These are phyloP conservation scores for Colletotrichum agaves DNA, from an alignment of 2,329 filamentous ascomycete genomes.

Conservation along the genomic window DNA sequence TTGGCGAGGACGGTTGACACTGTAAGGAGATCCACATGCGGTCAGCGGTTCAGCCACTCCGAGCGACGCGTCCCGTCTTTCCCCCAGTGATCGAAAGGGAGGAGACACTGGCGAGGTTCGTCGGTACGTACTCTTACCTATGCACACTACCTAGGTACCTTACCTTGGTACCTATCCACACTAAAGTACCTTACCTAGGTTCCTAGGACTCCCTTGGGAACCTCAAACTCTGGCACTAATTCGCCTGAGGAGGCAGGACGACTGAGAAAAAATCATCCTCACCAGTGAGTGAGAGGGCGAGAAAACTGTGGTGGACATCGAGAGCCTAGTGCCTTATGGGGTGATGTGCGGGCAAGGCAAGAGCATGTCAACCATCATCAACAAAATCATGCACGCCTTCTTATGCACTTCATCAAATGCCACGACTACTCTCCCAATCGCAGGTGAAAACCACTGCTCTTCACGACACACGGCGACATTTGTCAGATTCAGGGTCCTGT, in stretches of 20 bases:
- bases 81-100: constrained; percentile 36
- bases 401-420: background rate
- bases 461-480: background rate
- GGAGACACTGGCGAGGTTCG: background rate
- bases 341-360: constrained; percentile 2
- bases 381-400: background rate
- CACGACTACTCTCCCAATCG: background rate
- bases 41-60: constrained; percentile 3
- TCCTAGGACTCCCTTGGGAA: constrained; percentile 16
- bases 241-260: constrained; percentile 4
- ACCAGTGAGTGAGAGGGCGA: too few species aligned
- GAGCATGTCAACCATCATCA: background rate
- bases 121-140: too few species aligned
- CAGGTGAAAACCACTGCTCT: background rate
- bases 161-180: too few species aligned
- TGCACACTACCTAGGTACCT: too few species aligned
- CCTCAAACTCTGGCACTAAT: constrained; percentile 34
- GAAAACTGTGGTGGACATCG: background rate
- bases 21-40: background rate
- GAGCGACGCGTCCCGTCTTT: background rate
- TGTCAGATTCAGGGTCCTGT: constrained; percentile 27
- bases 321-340: background rate
- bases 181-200: too few species aligned
- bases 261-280: background rate
- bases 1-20: background rate